Evolutionary conservation across 2,329 filamentous ascomycete species (phyloP).

Genomic region (Aspergillus niger): DNA sequence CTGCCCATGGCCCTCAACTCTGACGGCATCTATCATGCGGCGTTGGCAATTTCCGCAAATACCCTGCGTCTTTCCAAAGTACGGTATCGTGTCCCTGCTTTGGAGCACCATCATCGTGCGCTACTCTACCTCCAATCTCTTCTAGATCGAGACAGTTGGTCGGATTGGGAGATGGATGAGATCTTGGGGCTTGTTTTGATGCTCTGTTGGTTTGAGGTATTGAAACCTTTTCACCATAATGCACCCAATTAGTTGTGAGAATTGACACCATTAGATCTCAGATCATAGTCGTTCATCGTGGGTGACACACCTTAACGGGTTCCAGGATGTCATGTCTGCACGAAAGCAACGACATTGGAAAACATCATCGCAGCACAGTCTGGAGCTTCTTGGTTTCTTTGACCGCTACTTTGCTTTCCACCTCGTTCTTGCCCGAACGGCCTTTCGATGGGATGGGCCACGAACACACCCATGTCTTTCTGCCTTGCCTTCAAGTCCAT

Average conservation of each 20-base stretch:
- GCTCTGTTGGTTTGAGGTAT: conserved; percentile 31
- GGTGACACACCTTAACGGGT: conserved; percentile 30
- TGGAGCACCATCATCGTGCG: conserved; percentile 22
- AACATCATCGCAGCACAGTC: conserved; percentile 15
- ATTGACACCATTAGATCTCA: conserved; percentile 20
- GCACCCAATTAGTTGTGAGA: neutral
- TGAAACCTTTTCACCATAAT: too few species aligned
- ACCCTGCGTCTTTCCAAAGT: conserved; percentile 26
- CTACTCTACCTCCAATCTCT: neutral
- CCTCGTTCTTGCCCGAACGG: conserved; percentile 30
- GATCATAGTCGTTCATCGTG: conserved; percentile 31
- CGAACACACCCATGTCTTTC: neutral
- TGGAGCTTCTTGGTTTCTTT: conserved; percentile 26
- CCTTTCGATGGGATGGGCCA: conserved; percentile 20
- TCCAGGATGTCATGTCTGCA: conserved; percentile 20
- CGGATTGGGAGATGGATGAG: conserved; percentile 26
- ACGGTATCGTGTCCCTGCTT: conserved; percentile 24
- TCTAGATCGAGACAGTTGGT: conserved; percentile 1
- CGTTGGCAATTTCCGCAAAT: conserved; percentile 29
- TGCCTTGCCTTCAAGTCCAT: neutral
- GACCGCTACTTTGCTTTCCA: conserved; percentile 32
- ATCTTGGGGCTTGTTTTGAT: conserved; percentile 31
- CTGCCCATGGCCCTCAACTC: conserved; percentile 32
- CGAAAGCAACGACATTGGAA: neutral
- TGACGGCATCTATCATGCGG: conserved; percentile 30